Base-by-base conservation (phyloP, 2,329 filamentous ascomycete species). In the Colletotrichum agaves region DNA sequence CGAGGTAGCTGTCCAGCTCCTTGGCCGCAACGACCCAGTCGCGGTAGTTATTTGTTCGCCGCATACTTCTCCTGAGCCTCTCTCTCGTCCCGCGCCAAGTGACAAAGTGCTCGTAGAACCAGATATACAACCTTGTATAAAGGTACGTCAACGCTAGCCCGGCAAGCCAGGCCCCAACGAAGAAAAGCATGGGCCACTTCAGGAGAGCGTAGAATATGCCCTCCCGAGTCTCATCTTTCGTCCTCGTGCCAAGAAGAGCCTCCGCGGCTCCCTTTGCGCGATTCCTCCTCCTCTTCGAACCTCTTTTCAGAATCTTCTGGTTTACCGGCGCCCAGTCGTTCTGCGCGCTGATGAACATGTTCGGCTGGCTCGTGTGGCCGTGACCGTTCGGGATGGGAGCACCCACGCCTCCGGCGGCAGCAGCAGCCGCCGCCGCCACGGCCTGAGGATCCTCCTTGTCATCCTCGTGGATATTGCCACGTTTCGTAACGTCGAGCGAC, bases 301-400 rank as follows among this genome's bases (percentile, higher is more conserved):
- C 65, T n/a, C 65, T 41, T 74, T 78, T 83, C 73, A 81, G 76
- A 21, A 94, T 85, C 64, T 87, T 90, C 76, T 95, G 88, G 72
- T 92, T 90, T 12, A 98, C 88, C 0, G 96, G 96, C 15, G 93
- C 90, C 96, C 96, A 99, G 82, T 99, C 96, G 78, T 97, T 97
- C 75, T 97, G 89, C 44, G 96, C 95, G 3, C 93, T 92, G 74
- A 98, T 93, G 76, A 94, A 94, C 56, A 88, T 80, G 43, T 79
- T 80, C 65, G 79, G 78, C 39, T 75, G 72, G 13, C 57, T 70
- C 70, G 71, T 78, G 62, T 69, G 67, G 47, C 57, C 64, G 39
- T 67, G 61, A 15, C 61, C 62, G 17, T 59, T 71, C n/a, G 71
- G 41, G n/a, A 56, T 53, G 0, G 74, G 62, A 1, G 69, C 70